phyloP scores from a whole-genome alignment of 805 yeast species.

The Maudiozyma bulderi region DNA sequence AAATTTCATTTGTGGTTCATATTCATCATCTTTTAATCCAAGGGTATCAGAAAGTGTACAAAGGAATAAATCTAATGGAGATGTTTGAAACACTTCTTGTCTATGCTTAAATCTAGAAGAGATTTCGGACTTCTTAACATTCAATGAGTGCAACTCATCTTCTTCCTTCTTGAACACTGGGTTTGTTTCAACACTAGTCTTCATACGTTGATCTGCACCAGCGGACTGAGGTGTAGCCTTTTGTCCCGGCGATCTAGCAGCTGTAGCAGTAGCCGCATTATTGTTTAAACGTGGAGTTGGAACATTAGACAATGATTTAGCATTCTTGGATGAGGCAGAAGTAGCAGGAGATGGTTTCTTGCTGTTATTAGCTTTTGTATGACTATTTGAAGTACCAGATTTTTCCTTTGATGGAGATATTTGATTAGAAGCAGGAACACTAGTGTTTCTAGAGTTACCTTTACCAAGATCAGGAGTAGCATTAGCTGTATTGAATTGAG shows the following conservation, averaged over 20 bases:
- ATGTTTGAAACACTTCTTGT: constrained; percentile 23
- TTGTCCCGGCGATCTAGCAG: too few relatives aligned
- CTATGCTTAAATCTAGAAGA: constrained; percentile 28
- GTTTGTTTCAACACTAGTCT: constrained; percentile 1
- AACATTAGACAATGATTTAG: constrained; percentile 8
- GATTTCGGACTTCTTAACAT: constrained; percentile 25
- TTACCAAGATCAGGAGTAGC: constrained; percentile 3
- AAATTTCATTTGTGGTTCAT: constrained; percentile 13
- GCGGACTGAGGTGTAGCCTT: constrained; percentile 17
- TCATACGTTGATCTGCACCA: neutral
- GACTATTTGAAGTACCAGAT: neutral
- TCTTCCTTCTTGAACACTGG: constrained; percentile 26
- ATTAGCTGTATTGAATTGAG: neutral
- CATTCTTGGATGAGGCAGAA: constrained; percentile 1
- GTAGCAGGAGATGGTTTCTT: constrained; percentile 10
- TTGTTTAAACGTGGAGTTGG: constrained; percentile 1
- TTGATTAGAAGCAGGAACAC: neutral
- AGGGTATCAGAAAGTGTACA: constrained; percentile 27
- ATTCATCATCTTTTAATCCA: constrained; percentile 23
- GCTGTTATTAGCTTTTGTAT: constrained; percentile 2
- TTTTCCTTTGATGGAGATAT: constrained; percentile 6
- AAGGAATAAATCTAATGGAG: constrained; percentile 26
- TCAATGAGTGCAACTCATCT: constrained; percentile 19
- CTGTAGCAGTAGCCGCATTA: constrained; percentile 1
- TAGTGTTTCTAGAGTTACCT: neutral